These are phyloP conservation scores for Jamesozyma gamospora DNA, from an alignment of 805 yeast genomes.

Conservation along the genomic window DNA sequence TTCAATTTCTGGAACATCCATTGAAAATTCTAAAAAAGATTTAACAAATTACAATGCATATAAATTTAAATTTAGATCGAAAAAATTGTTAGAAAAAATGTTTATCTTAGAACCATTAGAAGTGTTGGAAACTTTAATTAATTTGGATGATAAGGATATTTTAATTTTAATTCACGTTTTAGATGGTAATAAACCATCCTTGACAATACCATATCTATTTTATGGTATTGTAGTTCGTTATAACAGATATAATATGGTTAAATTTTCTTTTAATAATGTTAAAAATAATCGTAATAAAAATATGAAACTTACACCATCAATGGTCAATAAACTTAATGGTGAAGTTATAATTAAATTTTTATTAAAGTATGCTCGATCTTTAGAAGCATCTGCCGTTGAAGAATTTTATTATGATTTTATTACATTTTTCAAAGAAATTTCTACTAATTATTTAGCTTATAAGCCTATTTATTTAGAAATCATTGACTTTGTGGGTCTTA, in stretches of 20 bases:
- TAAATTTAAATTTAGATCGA: constrained; percentile 59
- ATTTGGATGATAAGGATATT: constrained; percentile 20
- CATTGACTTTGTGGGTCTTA: constrained; percentile 40
- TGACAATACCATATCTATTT: constrained; percentile 60
- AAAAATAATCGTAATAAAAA: constrained; percentile 2
- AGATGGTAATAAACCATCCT: constrained; percentile 74
- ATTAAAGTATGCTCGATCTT: constrained; percentile 47
- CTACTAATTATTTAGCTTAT: constrained; percentile 38
- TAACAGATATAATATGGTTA: constrained; percentile 13
- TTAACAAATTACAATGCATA: constrained; percentile 38
- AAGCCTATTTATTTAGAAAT: constrained; percentile 42
- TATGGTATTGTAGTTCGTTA: constrained; percentile 27
- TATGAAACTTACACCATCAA: constrained; percentile 32
- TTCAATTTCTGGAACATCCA: constrained; percentile 6
- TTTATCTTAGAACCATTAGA: constrained; percentile 64
- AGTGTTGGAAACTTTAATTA: constrained; percentile 55
- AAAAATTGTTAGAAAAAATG: constrained; percentile 52
- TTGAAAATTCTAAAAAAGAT: constrained; percentile 6
- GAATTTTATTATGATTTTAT: constrained; percentile 62
- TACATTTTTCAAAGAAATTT: constrained; percentile 50
- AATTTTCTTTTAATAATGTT: constrained; percentile 12
- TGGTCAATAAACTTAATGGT: constrained; percentile 39
- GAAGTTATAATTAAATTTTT: constrained; percentile 42
- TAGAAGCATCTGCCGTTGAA: constrained; percentile 68
- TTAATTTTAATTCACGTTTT: constrained; percentile 46